phyloP scores from a whole-genome alignment of 2,329 filamentous ascomycete species.

The Trichoderma sp. region DNA sequence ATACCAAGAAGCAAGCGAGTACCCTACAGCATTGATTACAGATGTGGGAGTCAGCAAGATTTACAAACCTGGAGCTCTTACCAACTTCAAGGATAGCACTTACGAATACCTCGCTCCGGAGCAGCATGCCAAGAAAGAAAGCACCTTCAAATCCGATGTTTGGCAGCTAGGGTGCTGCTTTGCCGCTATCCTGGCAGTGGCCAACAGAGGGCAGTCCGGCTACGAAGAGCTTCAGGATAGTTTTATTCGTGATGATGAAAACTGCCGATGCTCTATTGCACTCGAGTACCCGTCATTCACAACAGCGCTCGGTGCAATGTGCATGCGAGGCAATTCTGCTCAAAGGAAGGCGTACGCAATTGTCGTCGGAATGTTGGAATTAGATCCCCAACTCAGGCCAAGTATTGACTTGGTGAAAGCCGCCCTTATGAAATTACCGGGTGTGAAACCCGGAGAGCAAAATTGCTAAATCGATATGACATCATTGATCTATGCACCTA shows the following conservation, averaged over 20 bases:
- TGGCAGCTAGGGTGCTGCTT: conserved; percentile 14
- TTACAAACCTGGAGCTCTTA: not conserved
- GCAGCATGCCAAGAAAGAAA: not conserved
- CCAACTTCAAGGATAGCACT: not conserved
- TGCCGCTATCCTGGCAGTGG: not conserved
- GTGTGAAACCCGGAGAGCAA: not conserved
- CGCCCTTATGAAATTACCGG: not conserved
- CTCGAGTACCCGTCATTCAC: not conserved
- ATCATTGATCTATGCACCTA: not conserved
- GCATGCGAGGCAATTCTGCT: not conserved
- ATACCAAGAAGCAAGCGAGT: not conserved
- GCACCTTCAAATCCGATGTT: not conserved
- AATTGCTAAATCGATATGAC: not conserved
- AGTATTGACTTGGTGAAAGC: not conserved
- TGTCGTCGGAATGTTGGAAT: not conserved
- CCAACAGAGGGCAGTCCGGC: not conserved
- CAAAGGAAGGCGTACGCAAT: not conserved
- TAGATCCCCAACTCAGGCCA: not conserved
- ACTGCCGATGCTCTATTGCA: not conserved
- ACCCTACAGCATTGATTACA: not conserved
- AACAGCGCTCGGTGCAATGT: not conserved
- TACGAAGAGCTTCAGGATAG: not conserved
- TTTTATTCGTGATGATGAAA: not conserved
- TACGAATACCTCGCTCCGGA: not conserved
- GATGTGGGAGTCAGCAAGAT: conserved; percentile 5